Conservation (phyloP, 805 yeast species). For the Saccharomycopsis babjevae region DNA sequence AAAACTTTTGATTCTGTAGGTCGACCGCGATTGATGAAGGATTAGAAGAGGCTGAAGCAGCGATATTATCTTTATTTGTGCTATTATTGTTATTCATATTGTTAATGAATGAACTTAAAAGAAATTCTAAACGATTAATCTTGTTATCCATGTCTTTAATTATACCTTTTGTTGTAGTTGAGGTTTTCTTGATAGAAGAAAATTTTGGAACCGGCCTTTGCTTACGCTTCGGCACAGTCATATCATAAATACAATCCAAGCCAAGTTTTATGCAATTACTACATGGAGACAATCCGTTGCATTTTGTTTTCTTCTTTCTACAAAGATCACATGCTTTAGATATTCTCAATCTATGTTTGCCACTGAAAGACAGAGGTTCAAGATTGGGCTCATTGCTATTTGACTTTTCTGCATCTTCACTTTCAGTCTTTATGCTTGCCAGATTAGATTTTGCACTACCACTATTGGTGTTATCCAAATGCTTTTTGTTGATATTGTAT, state of each 20-base stretch:
- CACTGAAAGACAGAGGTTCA: background rate
- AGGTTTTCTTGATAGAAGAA: background rate
- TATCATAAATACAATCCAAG: slow-evolving; percentile 28
- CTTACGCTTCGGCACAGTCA: slow-evolving; percentile 20
- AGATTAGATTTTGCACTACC: background rate
- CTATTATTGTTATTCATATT: background rate
- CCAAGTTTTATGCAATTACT: slow-evolving; percentile 30
- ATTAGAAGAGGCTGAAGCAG: background rate
- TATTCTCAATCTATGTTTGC: slow-evolving; percentile 18
- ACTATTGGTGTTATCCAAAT: too few relatives aligned
- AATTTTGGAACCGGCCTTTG: background rate
- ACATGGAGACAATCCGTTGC: slow-evolving; percentile 39
- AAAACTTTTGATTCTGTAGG: background rate
- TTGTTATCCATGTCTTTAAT: slow-evolving; percentile 4
- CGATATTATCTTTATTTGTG: background rate
- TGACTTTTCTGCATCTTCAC: too few relatives aligned
- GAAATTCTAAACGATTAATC: background rate
- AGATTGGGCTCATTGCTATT: background rate
- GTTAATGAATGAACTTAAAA: background rate
- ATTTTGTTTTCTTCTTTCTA: slow-evolving; percentile 35
- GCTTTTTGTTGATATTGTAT: too few relatives aligned
- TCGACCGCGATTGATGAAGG: background rate
- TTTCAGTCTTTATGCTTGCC: too few relatives aligned
- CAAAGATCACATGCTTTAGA: slow-evolving; percentile 39
- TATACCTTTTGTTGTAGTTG: background rate